These are phyloP conservation scores for Fraxinus anomala DNA, from an alignment of 257 asterid species.

Conservation along the genomic window DNA sequence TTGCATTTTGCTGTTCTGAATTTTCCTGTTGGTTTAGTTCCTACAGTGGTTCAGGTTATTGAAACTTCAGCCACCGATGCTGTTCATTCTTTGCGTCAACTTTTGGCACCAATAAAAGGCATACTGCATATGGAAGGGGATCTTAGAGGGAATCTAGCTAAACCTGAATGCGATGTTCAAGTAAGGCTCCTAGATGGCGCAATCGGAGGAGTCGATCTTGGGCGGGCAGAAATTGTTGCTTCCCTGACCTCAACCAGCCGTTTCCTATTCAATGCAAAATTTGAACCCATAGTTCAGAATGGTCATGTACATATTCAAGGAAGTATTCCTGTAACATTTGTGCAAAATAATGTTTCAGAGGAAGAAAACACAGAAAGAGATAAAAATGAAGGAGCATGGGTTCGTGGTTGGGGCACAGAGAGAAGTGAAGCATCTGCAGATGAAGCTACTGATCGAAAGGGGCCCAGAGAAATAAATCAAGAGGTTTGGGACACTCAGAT, in stretches of 20 bases:
- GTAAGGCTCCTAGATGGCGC: constrained; percentile 96
- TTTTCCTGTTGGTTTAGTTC: constrained; percentile 91
- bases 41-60: constrained; percentile 86
- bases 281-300: constrained; percentile 84
- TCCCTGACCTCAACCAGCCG: constrained; percentile 89
- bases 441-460: constrained; percentile 71
- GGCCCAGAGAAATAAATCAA: constrained; percentile 73
- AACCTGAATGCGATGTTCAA: constrained; percentile 98
- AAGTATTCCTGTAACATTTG: constrained; percentile 84
- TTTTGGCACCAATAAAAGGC: constrained; percentile 89
- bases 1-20: constrained; percentile 95
- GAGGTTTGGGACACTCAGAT: constrained; percentile 87
- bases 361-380: constrained; percentile 71
- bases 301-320: constrained; percentile 97
- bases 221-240: constrained; percentile 96
- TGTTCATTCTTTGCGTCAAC: constrained; percentile 84
- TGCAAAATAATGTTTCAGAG: constrained; percentile 58
- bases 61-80: constrained; percentile 94
- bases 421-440: constrained; percentile 60
- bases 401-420: constrained; percentile 69
- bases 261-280: constrained; percentile 90
- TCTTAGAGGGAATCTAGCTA: constrained; percentile 90
- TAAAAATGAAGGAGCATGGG: constrained; percentile 70
- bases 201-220: constrained; percentile 95
- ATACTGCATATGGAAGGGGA: constrained; percentile 99